Evolutionary conservation across 2,329 filamentous ascomycete species (phyloP).

Genomic region (Didymosphaeria variabile): DNA sequence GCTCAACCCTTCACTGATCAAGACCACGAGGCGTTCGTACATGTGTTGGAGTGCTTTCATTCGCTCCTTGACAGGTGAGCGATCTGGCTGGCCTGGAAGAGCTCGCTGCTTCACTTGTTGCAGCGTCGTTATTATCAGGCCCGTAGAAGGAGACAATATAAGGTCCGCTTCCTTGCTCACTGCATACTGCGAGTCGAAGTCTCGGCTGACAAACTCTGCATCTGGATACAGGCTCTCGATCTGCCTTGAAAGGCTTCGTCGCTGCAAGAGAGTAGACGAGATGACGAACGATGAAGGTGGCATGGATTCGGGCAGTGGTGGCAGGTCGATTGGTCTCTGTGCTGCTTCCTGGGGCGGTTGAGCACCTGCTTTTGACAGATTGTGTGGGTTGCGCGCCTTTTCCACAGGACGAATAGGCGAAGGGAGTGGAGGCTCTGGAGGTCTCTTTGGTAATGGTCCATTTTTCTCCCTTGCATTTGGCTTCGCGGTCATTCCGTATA

Average conservation of each 20-base stretch:
- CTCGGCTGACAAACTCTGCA: conserved; percentile 67
- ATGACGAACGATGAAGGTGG: conserved; percentile 59
- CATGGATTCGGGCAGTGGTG: conserved; percentile 20
- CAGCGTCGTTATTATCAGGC: conserved; percentile 74
- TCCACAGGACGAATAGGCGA: neutral
- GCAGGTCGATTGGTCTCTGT: neutral
- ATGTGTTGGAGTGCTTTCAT: conserved; percentile 63
- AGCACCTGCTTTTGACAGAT: neutral
- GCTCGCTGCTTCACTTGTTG: conserved; percentile 76
- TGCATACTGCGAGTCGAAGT: conserved; percentile 56
- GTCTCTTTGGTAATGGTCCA: neutral
- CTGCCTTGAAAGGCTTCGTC: conserved; percentile 59
- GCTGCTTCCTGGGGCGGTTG: neutral
- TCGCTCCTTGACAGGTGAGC: conserved; percentile 59
- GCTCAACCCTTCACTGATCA: conserved; percentile 64
- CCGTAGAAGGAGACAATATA: conserved; percentile 72
- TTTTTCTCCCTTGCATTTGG: neutral
- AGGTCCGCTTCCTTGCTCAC: conserved; percentile 72
- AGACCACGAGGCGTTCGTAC: conserved; percentile 73
- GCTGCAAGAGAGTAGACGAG: conserved; percentile 57
- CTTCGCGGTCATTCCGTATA: conserved; percentile 48
- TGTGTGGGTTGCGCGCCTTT: neutral
- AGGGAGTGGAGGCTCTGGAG: neutral
- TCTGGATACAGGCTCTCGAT: conserved; percentile 61
- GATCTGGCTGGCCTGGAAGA: conserved; percentile 66